Evolutionary conservation across 73 alveolate genomes (phyloP), one percentile per base, ranked within the genome.

Genomic region (Vitrella brassicaformis): DNA sequence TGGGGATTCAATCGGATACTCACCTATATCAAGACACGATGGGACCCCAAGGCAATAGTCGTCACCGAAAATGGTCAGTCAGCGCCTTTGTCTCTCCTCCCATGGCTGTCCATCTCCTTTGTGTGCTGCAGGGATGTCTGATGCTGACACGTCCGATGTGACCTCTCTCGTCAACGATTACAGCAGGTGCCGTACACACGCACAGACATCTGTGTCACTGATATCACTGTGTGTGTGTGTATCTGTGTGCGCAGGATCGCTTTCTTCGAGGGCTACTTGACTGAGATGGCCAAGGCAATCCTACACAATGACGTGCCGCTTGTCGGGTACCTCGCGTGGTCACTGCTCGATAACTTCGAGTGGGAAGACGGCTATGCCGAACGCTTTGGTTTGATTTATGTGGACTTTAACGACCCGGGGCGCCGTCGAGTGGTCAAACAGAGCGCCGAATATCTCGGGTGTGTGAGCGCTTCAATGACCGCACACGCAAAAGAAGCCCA

Each of bases 241-340:
- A n/a, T n/a, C n/a, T n/a, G n/a, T n/a, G n/a, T n/a, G n/a, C n/a
- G n/a, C n/a, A n/a, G n/a, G n/a, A n/a, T n/a, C n/a, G n/a, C n/a
- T n/a, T n/a, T n/a, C n/a, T n/a, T n/a, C n/a, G n/a, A n/a, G n/a
- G n/a, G n/a, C n/a, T n/a, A n/a, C n/a, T n/a, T n/a, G n/a, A n/a
- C n/a, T n/a, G n/a, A n/a, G n/a, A n/a, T n/a, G n/a, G n/a, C n/a
- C n/a, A n/a, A n/a, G n/a, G n/a, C n/a, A n/a, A n/a, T n/a, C n/a
- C n/a, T n/a, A n/a, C n/a, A n/a, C n/a, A n/a, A n/a, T n/a, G n/a
- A n/a, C n/a, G n/a, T n/a, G n/a, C n/a, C n/a, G n/a, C n/a, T n/a
- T n/a, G n/a, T n/a, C n/a, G 88, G 86, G 19, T 85, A 81, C 68
- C 80, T 85, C 30, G 91, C 86, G 31, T 85, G 91, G 91, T 81